Conservation (phyloP, 1,284 basidiomycete genomes). For the Puccinia polysora region DNA sequence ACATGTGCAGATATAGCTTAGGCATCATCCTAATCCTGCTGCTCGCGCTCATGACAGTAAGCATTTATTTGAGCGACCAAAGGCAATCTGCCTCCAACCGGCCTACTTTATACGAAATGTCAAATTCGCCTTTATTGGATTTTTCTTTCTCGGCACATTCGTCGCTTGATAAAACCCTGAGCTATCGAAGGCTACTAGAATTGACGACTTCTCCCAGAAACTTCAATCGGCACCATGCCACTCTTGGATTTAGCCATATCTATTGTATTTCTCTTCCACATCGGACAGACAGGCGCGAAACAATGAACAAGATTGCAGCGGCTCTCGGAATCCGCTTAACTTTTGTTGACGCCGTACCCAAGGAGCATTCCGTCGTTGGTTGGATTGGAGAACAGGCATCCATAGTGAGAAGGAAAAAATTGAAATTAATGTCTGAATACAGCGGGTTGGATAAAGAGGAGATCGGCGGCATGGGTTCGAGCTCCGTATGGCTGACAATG, state of each 20-base stretch:
- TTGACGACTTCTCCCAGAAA: conserved; percentile 43
- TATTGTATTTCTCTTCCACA: conserved; percentile 63
- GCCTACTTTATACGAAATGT: background rate
- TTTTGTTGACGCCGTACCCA: conserved; percentile 49
- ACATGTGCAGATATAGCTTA: conserved; percentile 14
- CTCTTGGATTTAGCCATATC: conserved; percentile 54
- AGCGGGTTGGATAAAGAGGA: background rate
- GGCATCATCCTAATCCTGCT: conserved; percentile 14
- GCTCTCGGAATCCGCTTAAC: conserved; percentile 48
- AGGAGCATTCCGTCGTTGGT: conserved; percentile 46
- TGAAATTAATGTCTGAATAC: conserved; percentile 45
- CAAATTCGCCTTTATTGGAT: conserved; percentile 17
- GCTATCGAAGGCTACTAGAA: conserved; percentile 46
- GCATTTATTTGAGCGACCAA: background rate
- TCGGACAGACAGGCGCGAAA: conserved; percentile 58
- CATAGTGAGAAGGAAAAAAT: conserved; percentile 46
- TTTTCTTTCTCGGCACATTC: conserved; percentile 17
- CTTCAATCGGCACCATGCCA: conserved; percentile 46
- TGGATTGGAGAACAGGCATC: conserved; percentile 51
- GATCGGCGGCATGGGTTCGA: conserved; percentile 46
- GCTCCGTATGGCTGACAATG: conserved; percentile 45
- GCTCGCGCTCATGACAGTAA: background rate
- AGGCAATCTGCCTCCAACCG: background rate
- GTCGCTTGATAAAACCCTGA: conserved; percentile 9
- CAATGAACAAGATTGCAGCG: conserved; percentile 62